phyloP scores from a whole-genome alignment of 371 early-diverging fungal genomes.

The Rhizomucor pusillus region DNA sequence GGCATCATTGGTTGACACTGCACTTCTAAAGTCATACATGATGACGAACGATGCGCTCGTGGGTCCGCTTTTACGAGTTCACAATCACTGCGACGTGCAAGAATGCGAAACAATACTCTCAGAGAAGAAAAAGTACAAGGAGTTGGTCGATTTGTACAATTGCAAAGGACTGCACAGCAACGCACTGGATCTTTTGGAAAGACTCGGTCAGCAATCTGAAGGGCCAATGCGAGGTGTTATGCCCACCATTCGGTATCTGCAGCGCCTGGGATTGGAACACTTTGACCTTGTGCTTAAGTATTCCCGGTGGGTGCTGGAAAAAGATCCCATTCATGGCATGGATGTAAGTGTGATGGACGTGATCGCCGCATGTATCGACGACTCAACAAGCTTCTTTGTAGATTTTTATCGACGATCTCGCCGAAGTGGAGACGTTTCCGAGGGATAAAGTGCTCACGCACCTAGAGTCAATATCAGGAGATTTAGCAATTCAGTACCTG shows the following conservation, averaged over 20 bases:
- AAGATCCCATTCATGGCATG: conserved; percentile 68
- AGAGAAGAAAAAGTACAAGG: conserved; percentile 75
- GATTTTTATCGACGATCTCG: conserved; percentile 78
- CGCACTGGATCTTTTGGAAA: conserved; percentile 77
- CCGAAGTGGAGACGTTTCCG: conserved; percentile 56
- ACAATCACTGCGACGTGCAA: conserved; percentile 84
- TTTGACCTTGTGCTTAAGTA: conserved; percentile 82
- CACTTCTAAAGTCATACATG: conserved; percentile 83
- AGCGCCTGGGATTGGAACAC: conserved; percentile 69
- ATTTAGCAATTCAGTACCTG: conserved; percentile 72
- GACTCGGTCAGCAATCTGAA: conserved; percentile 48
- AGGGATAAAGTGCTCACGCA: conserved; percentile 52
- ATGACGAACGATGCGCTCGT: conserved; percentile 76
- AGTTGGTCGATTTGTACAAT: conserved; percentile 88
- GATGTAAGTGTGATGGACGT: conserved; percentile 52
- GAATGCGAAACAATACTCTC: conserved; percentile 77
- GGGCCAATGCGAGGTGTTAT: conserved; percentile 61
- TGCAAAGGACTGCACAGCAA: conserved; percentile 85
- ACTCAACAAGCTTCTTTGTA: too few relatives aligned
- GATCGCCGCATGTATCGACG: too few relatives aligned
- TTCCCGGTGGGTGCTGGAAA: conserved; percentile 72
- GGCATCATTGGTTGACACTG: conserved; percentile 85
- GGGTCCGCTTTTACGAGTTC: conserved; percentile 83
- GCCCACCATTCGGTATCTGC: conserved; percentile 75
- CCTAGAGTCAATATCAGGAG: conserved; percentile 59